Evolutionary conservation across 768 basidiomycete genomes (phyloP).

Genomic region (Rhodotorula sphaerocarpa): DNA sequence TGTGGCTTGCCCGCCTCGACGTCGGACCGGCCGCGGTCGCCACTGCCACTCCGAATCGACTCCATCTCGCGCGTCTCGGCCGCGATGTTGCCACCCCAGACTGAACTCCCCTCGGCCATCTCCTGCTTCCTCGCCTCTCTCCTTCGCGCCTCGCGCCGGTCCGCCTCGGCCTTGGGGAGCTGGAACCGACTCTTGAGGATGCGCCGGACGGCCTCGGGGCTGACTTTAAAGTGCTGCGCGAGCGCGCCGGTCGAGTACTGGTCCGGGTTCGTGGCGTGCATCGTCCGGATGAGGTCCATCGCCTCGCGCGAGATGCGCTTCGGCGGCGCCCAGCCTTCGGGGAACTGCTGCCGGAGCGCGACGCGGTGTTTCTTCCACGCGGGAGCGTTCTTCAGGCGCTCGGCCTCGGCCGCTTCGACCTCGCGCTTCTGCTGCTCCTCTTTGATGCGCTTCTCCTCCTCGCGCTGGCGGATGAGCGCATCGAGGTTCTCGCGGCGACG

Average conservation of each 20-base stretch:
- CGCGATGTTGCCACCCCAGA: constrained; percentile 28
- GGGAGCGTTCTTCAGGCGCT: neutral
- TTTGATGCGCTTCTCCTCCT: too few relatives aligned
- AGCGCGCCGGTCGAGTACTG: constrained; percentile 60
- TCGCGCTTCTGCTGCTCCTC: neutral
- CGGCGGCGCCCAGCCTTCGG: constrained; percentile 58
- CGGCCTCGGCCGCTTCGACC: neutral
- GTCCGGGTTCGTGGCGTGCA: constrained; percentile 58
- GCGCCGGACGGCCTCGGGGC: constrained; percentile 68
- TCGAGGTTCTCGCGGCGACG: neutral
- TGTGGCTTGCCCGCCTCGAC: too few relatives aligned
- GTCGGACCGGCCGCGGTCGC: too few relatives aligned
- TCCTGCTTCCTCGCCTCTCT: constrained; percentile 31
- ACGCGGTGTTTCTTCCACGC: constrained; percentile 7
- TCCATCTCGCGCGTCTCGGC: constrained; percentile 30
- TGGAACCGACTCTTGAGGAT: constrained; percentile 70
- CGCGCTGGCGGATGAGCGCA: too few relatives aligned
- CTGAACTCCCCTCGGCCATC: neutral
- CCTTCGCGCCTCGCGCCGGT: constrained; percentile 34
- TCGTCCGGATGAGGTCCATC: constrained; percentile 66
- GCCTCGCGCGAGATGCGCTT: constrained; percentile 72
- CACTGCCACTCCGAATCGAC: neutral
- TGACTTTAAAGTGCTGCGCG: constrained; percentile 68
- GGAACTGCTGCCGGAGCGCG: constrained; percentile 5
- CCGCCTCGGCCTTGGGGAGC: constrained; percentile 50